phyloP scores from a whole-genome alignment of 495 filamentous ascomycete species.

The Aspergillus nidulans region DNA sequence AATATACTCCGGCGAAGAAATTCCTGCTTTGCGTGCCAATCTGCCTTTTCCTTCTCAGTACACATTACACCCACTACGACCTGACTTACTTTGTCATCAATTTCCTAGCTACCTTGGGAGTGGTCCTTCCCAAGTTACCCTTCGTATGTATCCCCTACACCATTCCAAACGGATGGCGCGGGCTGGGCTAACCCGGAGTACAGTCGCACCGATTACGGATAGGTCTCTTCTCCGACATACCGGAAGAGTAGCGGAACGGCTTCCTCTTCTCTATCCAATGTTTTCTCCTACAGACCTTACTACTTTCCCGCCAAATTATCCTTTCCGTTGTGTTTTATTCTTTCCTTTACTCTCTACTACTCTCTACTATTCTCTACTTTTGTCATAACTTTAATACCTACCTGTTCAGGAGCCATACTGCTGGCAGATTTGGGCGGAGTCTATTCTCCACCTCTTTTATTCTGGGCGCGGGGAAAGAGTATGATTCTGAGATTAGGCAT shows the following conservation, averaged over 20 bases:
- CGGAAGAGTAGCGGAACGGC: slow-evolving; percentile 35
- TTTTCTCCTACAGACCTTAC: slow-evolving; percentile 12
- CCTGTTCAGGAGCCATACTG: slow-evolving; percentile 3
- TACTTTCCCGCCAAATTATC: slow-evolving; percentile 13
- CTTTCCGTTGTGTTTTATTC: slow-evolving; percentile 7
- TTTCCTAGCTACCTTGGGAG: slow-evolving; percentile 81
- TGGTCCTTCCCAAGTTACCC: slow-evolving; percentile 93
- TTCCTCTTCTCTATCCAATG: slow-evolving; percentile 14
- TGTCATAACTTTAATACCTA: slow-evolving; percentile 6
- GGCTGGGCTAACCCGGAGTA: slow-evolving; percentile 21
- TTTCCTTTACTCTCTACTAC: slow-evolving; percentile 1
- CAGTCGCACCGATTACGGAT: slow-evolving; percentile 49
- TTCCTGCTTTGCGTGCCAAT: slow-evolving; percentile 93
- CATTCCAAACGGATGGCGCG: background rate
- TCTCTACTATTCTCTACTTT: background rate
- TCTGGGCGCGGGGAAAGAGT: background rate
- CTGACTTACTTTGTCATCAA: slow-evolving; percentile 95
- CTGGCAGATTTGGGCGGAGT: slow-evolving; percentile 2
- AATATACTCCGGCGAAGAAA: slow-evolving; percentile 98
- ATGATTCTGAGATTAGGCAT: background rate
- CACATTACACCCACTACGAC: slow-evolving; percentile 98
- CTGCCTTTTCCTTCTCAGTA: slow-evolving; percentile 89
- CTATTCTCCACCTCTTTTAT: background rate
- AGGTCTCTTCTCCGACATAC: slow-evolving; percentile 42
- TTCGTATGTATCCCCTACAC: slow-evolving; percentile 53